Conservation (phyloP, 2,329 filamentous ascomycete genomes). For the Penicillium sp. region DNA sequence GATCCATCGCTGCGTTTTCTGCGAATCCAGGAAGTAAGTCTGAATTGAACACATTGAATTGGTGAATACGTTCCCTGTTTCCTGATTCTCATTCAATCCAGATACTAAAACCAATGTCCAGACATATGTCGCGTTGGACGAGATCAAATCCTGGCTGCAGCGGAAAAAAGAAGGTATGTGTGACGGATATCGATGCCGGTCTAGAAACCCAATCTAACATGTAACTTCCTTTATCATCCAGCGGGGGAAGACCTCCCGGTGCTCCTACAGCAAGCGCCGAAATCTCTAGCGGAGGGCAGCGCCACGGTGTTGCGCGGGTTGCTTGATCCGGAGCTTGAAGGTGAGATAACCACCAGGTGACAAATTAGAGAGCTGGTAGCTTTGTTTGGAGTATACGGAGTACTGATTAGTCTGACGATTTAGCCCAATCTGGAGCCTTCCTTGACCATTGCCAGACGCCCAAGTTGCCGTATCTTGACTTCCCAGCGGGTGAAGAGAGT, state of each 20-base stretch:
- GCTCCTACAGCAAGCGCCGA: slow-evolving; percentile 25
- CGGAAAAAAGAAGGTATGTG: slow-evolving; percentile 24
- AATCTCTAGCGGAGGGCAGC: slow-evolving; percentile 23
- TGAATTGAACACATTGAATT: not conserved
- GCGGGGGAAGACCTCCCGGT: slow-evolving; percentile 24
- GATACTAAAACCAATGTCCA: slow-evolving; percentile 27
- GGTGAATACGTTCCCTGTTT: not conserved
- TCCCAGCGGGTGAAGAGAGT: slow-evolving; percentile 27
- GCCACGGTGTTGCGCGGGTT: slow-evolving; percentile 25
- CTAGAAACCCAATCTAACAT: not conserved
- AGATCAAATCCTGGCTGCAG: slow-evolving; percentile 25
- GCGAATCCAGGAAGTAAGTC: slow-evolving; percentile 30
- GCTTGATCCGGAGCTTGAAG: slow-evolving; percentile 25
- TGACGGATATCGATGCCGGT: not conserved
- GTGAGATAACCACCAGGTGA: slow-evolving; percentile 14
- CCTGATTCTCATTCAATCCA: not conserved
- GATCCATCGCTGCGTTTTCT: slow-evolving; percentile 23
- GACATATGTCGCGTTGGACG: slow-evolving; percentile 20
- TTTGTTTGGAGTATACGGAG: not conserved
- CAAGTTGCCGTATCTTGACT: slow-evolving; percentile 23
- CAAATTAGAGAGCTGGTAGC: not conserved
- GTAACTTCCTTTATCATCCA: slow-evolving; percentile 1
- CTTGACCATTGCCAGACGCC: slow-evolving; percentile 26
- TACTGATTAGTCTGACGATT: not conserved
- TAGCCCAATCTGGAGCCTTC: slow-evolving; percentile 27